Base-by-base conservation (phyloP, 148 eudicot species). In the Arctostaphylos glauca region DNA sequence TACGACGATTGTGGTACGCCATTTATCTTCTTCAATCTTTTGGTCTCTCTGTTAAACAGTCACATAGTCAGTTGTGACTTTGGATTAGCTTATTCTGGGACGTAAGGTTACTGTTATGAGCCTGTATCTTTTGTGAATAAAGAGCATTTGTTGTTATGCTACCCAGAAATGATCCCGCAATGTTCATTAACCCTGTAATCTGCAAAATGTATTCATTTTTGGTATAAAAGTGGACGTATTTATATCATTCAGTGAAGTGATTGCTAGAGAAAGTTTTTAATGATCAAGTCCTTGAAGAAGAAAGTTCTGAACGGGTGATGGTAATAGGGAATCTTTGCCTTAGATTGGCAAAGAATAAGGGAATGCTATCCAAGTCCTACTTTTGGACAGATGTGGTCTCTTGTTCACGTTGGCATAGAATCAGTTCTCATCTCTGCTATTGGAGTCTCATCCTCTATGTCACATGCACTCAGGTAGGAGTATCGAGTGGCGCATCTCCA, bases 1-100 rank as follows among this genome's bases (percentile, higher is more conserved):
- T 92, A 92, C 76, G 95, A 92, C 75, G 95, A 92, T 78, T 88
- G 92, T 87, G 92, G 88, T 90, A 83, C 19, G 83, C n/a, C 21
- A 9, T 64, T 47, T 84, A 16, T 64, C 50, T 59, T 74, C 67
- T 50, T 74, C 43, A 38, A 38, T 76, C 13, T 21, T 58, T 21
- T 43, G 38, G n/a, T 71, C 25, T 56, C 41, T 8, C 25, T 52
- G 5, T 58, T 43, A 38, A 38, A 38, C 23, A 41, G 7, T 18
- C 56, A 38, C 48, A 56, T 9, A 78, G 67, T 56, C 50, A 55
- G 7, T 56, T 78, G 25, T 41, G 68, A 78, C 19, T 41, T 55
- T 19, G 9, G 58, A 78, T 3, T 56, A 55, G 31, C 4, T 75
- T 21, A 23, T 13, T 31, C 12, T 47, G 62, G 80, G 48, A 74